phyloP scores from a whole-genome alignment of 2,329 filamentous ascomycete species.

The Botrytis tulipae region DNA sequence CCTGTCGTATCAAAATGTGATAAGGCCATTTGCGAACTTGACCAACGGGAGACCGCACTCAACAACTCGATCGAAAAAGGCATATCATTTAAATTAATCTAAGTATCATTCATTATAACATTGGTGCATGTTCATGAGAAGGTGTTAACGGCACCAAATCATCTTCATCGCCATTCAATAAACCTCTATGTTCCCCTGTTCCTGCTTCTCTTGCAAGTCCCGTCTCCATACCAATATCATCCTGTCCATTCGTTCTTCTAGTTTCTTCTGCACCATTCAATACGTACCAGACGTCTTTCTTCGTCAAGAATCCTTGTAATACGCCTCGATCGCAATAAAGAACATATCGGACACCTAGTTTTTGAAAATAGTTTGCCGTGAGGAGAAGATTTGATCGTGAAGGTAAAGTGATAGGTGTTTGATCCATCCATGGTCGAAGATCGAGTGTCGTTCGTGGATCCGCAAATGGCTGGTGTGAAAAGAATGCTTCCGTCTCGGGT shows the following conservation, averaged over 20 bases:
- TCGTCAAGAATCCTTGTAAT: constrained; percentile 83
- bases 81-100: neutral
- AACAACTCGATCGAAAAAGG: neutral
- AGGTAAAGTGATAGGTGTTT: constrained; percentile 89
- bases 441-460: constrained; percentile 79
- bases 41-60: neutral
- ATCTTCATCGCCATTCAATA: constrained; percentile 43
- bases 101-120: constrained; percentile 29
- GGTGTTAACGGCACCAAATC: constrained; percentile 28
- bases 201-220: constrained; percentile 43
- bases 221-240: constrained; percentile 39
- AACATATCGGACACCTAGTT: constrained; percentile 86
- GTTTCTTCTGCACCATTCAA: constrained; percentile 74
- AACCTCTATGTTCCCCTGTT: constrained; percentile 45
- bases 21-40: neutral
- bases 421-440: constrained; percentile 96
- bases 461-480: constrained; percentile 77
- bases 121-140: constrained; percentile 26
- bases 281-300: constrained; percentile 96
- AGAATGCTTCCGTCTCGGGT: constrained; percentile 75
- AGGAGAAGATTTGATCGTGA: constrained; percentile 74
- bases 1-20: neutral
- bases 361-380: constrained; percentile 92
- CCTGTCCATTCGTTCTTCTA: constrained; percentile 41
- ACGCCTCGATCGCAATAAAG: constrained; percentile 80